Evolutionary conservation across 306 rosid species (phyloP).

Genomic region (Gillenia trifoliata): DNA sequence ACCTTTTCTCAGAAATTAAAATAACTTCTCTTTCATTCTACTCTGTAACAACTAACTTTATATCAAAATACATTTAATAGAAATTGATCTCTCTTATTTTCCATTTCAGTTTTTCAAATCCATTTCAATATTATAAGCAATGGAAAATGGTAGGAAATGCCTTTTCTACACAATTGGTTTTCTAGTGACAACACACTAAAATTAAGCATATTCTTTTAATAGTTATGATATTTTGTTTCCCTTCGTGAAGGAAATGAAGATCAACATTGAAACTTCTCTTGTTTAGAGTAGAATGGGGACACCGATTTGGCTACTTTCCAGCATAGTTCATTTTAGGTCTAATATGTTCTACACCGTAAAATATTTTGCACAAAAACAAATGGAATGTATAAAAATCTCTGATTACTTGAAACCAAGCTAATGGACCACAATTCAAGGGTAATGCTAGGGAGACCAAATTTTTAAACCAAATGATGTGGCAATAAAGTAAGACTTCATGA

Average conservation of each 20-base stretch:
- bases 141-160: not conserved
- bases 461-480: no score
- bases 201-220: not conserved
- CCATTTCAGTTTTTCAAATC: not conserved
- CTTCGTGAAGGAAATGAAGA: not conserved
- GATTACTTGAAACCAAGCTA: not conserved
- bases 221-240: not conserved
- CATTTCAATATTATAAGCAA: not conserved
- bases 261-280: not conserved
- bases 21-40: not conserved
- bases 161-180: not conserved
- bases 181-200: not conserved
- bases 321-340: not conserved
- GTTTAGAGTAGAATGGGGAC: not conserved
- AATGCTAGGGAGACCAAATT: no score
- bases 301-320: not conserved
- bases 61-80: not conserved
- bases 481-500: no score
- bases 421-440: not conserved
- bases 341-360: not conserved
- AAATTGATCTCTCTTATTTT: not conserved
- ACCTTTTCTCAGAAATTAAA: not conserved
- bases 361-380: not conserved
- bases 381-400: not conserved
- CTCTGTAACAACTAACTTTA: not conserved